Conservation (phyloP, 176 grass and related monocot genomes). For the Luzula sylvatica region DNA sequence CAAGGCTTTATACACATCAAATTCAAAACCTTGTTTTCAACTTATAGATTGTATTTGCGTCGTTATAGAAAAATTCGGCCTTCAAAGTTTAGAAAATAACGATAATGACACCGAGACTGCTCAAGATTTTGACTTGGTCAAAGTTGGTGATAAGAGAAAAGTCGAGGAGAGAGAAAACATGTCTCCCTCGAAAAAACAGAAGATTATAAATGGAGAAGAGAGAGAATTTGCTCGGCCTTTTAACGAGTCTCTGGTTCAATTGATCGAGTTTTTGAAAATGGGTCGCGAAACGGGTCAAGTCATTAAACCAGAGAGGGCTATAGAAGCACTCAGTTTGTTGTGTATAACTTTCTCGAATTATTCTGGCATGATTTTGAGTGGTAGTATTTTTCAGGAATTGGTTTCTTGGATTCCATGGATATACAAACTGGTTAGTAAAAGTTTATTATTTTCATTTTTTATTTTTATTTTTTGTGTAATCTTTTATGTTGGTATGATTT, state of each 20-base stretch:
- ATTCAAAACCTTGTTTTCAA: conserved; percentile 47
- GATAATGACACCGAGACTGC: conserved; percentile 29
- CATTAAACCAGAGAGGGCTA: conserved; percentile 42
- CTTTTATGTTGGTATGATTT: conserved; percentile 24
- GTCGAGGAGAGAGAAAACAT: conserved; percentile 25
- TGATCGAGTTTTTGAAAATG: conserved; percentile 50
- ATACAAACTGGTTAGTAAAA: conserved; percentile 51
- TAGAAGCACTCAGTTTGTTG: conserved; percentile 56
- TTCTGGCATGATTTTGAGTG: conserved; percentile 34
- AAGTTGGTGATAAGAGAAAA: conserved; percentile 63
- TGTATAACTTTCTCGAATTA: conserved; percentile 41
- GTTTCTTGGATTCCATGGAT: conserved; percentile 87
- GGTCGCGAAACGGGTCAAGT: conserved; percentile 27
- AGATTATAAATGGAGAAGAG: conserved; percentile 26
- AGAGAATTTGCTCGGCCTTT: conserved; percentile 30
- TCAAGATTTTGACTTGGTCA: conserved; percentile 20
- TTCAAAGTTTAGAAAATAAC: conserved; percentile 15
- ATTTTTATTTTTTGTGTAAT: not conserved
- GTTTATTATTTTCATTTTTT: not conserved
- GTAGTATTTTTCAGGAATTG: conserved; percentile 56
- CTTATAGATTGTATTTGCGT: conserved; percentile 63
- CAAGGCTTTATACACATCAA: conserved; percentile 50
- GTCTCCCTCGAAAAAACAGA: conserved; percentile 46
- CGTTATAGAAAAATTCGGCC: conserved; percentile 33
- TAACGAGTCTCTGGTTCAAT: conserved; percentile 27